phyloP scores from a whole-genome alignment of 1,284 basidiomycete genomes.

The Bondarzewia mesenterica region DNA sequence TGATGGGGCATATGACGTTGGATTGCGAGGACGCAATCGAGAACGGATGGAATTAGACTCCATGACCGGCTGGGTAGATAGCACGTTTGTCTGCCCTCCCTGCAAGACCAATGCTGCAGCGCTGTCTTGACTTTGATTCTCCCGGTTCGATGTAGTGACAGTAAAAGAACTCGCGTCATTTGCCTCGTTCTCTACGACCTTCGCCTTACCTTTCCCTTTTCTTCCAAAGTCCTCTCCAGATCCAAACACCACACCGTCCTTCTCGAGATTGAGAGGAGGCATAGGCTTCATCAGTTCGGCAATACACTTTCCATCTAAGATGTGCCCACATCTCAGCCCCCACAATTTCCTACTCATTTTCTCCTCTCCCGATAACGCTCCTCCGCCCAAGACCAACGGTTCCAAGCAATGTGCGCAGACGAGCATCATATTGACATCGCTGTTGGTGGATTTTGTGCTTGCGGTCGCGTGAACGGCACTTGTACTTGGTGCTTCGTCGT shows the following conservation, averaged over 20 bases:
- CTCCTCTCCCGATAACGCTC: conserved; percentile 23
- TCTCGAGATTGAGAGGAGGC: conserved; percentile 14
- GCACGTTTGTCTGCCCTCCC: too few species aligned
- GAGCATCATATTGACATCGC: conserved; percentile 28
- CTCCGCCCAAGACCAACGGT: conserved; percentile 37
- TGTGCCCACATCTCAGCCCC: conserved; percentile 66
- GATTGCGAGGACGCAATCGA: conserved; percentile 39
- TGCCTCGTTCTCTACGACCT: not conserved
- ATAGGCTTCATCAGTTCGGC: conserved; percentile 43
- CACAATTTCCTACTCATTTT: conserved; percentile 41
- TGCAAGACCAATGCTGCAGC: too few species aligned
- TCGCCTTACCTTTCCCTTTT: conserved; percentile 22
- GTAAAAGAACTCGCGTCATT: not conserved
- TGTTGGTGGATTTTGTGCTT: conserved; percentile 1
- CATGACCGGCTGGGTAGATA: conserved; percentile 1
- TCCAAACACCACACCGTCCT: conserved; percentile 6
- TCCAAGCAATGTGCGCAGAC: conserved; percentile 57
- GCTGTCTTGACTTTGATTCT: too few species aligned
- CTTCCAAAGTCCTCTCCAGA: conserved; percentile 9
- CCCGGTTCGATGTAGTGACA: not conserved
- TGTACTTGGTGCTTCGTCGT: conserved; percentile 18
- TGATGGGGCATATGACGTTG: conserved; percentile 9
- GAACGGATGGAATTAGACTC: conserved; percentile 38
- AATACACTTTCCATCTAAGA: conserved; percentile 69
- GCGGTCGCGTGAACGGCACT: conserved; percentile 6